Evolutionary conservation across 2,329 filamentous ascomycete genomes (phyloP), one percentile per base, ranked within the genome.

Genomic region (Colletotrichum eleusines): DNA sequence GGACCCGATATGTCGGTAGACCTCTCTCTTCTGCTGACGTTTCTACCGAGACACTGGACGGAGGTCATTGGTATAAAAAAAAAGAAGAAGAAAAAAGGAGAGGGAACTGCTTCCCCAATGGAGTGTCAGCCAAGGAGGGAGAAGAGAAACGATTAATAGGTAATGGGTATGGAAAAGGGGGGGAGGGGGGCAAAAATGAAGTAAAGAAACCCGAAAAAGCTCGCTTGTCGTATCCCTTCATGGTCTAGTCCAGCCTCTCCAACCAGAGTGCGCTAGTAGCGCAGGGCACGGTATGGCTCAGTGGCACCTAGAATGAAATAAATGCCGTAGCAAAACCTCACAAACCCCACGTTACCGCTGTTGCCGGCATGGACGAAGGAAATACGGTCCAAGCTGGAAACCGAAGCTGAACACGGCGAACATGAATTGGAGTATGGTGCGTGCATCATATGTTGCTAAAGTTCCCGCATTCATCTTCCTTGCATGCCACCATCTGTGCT

Each of bases 141-240:
- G 55, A 35, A 38, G 55, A 55, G 18, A n/a, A 62, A 44, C 8
- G 2, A 1, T 38, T 16, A n/a, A n/a, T n/a, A n/a, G n/a, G n/a
- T n/a, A n/a, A n/a, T 2, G n/a, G n/a, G 20, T 23, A n/a, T 23
- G n/a, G n/a, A 31, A 42, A 35, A 16, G 48, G 48, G 31, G 31
- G 6, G 18, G 23, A 26, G 31, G 31, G 6, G 18, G 23, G 26
- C 5, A 54, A 50, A 42, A 33, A 23, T 48, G 23, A 51, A 20
- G 5, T 28, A 53, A 38, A 35, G n/a, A 63, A 67, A 40, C 31
- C 38, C 23, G 14, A 38, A 55, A 26, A 51, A 46, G 42, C 26
- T 65, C 66, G 66, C 66, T 69, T 69, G 53, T 26, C n/a, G 44
- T 69, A n/a, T 59, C 66, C 60, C n/a, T 65, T 65, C 28, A 2